Evolutionary conservation across 1,139 yeast species (phyloP).

Genomic region (Yamadazyma spencermartinsiae): DNA sequence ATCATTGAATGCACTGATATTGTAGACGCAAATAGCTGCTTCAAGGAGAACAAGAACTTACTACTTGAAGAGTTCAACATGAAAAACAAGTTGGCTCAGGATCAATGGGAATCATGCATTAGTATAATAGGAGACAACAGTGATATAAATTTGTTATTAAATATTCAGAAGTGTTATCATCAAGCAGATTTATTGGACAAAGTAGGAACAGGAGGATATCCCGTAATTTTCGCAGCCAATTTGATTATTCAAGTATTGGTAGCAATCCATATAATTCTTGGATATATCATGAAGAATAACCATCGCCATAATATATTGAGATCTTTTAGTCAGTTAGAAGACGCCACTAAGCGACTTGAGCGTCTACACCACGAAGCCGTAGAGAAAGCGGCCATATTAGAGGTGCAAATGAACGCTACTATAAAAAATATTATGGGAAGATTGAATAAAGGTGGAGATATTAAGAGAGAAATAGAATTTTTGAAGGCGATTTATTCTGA

Average conservation of each 20-base stretch:
- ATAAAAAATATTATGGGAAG: constrained; percentile 16
- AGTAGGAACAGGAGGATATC: constrained; percentile 6
- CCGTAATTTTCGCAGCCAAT: constrained; percentile 13
- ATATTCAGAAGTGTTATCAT: constrained; percentile 25
- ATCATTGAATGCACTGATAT: constrained; percentile 22
- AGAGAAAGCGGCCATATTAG: constrained; percentile 2
- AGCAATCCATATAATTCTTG: constrained; percentile 14
- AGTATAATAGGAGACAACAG: constrained; percentile 7
- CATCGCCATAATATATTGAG: constrained; percentile 1
- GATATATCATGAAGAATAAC: constrained; percentile 6
- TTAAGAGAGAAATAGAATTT: constrained; percentile 15
- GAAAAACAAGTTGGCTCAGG: constrained; percentile 5
- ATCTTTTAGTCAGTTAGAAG: constrained; percentile 2
- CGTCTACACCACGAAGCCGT: constrained; percentile 6
- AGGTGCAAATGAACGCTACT: constrained; percentile 8
- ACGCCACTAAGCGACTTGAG: not conserved
- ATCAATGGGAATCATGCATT: constrained; percentile 13
- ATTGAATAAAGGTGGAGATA: constrained; percentile 21
- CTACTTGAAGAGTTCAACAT: constrained; percentile 10
- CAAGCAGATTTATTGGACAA: constrained; percentile 20
- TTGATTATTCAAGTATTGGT: constrained; percentile 17
- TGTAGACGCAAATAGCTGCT: constrained; percentile 16
- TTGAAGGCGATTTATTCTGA: constrained; percentile 9
- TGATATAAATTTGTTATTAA: constrained; percentile 23
- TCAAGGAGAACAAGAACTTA: constrained; percentile 7